Base-by-base conservation (phyloP, 1,284 basidiomycete genomes). In the Tranzscheliella williamsii region DNA sequence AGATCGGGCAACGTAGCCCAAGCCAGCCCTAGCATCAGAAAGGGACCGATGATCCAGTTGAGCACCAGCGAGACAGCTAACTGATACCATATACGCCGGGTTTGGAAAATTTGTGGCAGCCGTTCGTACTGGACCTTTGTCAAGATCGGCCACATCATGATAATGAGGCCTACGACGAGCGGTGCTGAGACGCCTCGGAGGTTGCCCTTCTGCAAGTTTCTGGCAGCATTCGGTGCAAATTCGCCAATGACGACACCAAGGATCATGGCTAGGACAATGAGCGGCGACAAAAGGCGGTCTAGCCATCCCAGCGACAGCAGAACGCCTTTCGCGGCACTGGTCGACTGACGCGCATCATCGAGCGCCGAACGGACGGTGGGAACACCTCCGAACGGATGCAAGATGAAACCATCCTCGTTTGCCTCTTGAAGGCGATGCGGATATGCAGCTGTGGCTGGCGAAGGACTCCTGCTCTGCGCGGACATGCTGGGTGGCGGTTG, bases 71-170 rank as follows among this genome's bases (percentile, higher is more conserved):
- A 89, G 26, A 92, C 80, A 8, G 76, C 79, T 54, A 91, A 81
- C 58, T 93, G 89, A 12, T 81, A 78, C 86, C 87, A 91, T 13
- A 90, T 72, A 8, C 80, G 78, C 5, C 80, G 76, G 0, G 84
- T 83, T 2, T 79, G 72, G 61, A 90, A 84, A 27, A 90, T 78
- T 7, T 72, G 55, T 0, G 85, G 85, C 4, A 91, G 81, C 0
- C 81, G 78, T 74, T 91, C 89, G 73, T 89, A 91, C 70, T 87
- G 85, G 6, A 72, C 86, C 79, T 87, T 87, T 32, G 87, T 85
- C 13, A 76, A 49, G 32, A 87, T 84, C 2, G 90, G 90, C 87
- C 88, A 91, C 87, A 92, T 93, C 90, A 93, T 92, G 42, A 90
- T 81, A 20, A 91, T 48, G 88, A 83, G 2, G 5, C 71, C 71